phyloP scores from a whole-genome alignment of 805 yeast species.

The Candida manassasensis region DNA sequence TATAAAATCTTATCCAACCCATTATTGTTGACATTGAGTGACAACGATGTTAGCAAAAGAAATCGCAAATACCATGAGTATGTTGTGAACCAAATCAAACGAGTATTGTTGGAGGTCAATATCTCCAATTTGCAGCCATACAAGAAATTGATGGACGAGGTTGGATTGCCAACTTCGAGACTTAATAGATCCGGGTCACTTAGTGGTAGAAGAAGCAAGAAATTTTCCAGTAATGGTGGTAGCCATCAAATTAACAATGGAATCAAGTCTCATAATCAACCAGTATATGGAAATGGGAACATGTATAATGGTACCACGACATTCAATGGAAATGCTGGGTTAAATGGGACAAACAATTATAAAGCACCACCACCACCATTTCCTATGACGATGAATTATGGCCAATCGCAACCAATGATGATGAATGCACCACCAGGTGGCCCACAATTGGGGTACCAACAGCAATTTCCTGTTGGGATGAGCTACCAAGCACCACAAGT shows the following conservation, averaged over 20 bases:
- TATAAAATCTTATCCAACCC: conserved; percentile 78
- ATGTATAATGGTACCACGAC: neutral
- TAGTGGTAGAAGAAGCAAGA: conserved; percentile 21
- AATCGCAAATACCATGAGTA: conserved; percentile 44
- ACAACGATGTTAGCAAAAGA: conserved; percentile 36
- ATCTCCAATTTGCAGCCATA: conserved; percentile 61
- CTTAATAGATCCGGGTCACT: conserved; percentile 23
- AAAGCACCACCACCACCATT: neutral
- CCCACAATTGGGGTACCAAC: conserved; percentile 5
- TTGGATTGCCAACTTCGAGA: conserved; percentile 54
- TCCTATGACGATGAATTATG: conserved; percentile 2
- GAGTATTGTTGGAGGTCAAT: conserved; percentile 55
- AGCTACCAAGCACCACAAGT: neutral
- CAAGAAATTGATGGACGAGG: conserved; percentile 86
- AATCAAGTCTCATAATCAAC: conserved; percentile 3
- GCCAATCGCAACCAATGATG: too few relatives aligned
- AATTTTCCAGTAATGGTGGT: conserved; percentile 8
- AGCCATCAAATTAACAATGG: conserved; percentile 5
- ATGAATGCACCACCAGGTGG: neutral
- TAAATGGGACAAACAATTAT: neutral
- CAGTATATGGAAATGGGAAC: conserved; percentile 1
- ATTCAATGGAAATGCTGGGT: neutral
- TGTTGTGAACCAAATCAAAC: conserved; percentile 57
- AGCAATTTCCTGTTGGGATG: conserved; percentile 1
- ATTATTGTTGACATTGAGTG: conserved; percentile 35